A percentile compares a stretch with the other conserved stretches of the same genome.
phyloP scores from a whole-genome alignment of 1,284 basidiomycete genomes.

The Nidula niveotomentosa region DNA sequence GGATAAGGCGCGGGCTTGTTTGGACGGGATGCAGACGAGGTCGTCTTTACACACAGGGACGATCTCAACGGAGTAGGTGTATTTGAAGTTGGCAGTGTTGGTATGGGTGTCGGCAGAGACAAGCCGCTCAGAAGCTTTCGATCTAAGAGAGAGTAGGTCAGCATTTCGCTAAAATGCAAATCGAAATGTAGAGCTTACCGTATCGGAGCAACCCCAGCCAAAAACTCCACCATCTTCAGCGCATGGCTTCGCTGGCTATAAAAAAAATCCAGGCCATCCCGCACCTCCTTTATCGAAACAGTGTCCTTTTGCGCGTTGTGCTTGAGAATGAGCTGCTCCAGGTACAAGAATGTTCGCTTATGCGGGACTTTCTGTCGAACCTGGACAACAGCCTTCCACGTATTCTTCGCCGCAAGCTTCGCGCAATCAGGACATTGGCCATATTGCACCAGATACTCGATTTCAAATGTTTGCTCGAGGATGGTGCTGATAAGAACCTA shows the following conservation, averaged over 20 bases:
- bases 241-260: constrained; percentile 91
- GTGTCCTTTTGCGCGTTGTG: constrained; percentile 98
- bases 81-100: constrained; percentile 95
- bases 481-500: constrained; percentile 94
- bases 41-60: constrained; percentile 98
- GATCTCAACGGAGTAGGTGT: constrained; percentile 97
- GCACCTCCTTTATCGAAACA: constrained; percentile 89
- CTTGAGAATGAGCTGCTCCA: constrained; percentile 97
- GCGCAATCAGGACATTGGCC: constrained; percentile 96
- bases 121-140: constrained; percentile 94
- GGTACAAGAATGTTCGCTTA: constrained; percentile 96
- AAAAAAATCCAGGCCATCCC: constrained; percentile 97
- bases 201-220: constrained; percentile 85
- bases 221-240: constrained; percentile 97
- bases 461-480: constrained; percentile 96
- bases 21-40: constrained; percentile 86
- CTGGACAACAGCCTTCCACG: constrained; percentile 97
- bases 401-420: constrained; percentile 95
- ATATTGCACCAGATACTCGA: constrained; percentile 95
- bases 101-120: constrained; percentile 93
- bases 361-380: constrained; percentile 97
- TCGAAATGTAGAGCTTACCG: constrained; percentile 47
- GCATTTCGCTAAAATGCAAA: neutral
- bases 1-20: constrained; percentile 79
- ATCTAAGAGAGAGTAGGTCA: constrained; percentile 39